Evolutionary conservation across 441 rosid genomes (phyloP).

Genomic region (Euphorbia celastroides): DNA sequence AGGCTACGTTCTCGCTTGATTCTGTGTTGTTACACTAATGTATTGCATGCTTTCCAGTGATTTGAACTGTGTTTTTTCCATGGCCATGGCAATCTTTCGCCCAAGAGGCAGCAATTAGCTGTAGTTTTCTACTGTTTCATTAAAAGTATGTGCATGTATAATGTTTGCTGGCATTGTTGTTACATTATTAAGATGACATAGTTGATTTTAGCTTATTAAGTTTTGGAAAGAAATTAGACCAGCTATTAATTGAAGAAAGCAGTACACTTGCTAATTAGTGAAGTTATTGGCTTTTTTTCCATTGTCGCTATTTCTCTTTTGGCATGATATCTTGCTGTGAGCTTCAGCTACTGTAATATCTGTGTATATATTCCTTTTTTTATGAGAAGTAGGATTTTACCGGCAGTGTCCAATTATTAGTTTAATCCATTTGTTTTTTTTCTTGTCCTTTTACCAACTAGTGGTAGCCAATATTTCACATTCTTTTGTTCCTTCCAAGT

Average conservation of each 20-base stretch:
- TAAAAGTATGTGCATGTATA: neutral
- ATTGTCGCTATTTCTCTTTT: too few species aligned
- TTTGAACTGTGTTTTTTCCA: neutral
- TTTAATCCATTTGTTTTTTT: neutral
- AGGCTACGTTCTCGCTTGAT: neutral
- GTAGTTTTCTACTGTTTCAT: neutral
- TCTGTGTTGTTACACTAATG: neutral
- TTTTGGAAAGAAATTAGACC: neutral
- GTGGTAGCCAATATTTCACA: neutral
- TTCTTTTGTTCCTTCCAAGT: neutral
- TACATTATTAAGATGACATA: neutral
- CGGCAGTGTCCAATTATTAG: neutral
- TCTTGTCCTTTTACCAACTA: neutral
- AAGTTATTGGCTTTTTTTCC: too few species aligned
- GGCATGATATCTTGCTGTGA: too few species aligned
- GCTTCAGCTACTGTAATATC: too few species aligned
- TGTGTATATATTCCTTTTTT: too few species aligned
- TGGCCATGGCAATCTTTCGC: neutral
- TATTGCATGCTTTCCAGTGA: neutral
- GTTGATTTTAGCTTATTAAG: neutral
- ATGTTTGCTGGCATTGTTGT: neutral
- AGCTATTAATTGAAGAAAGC: neutral
- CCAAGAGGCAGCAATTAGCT: neutral
- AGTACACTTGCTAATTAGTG: neutral
- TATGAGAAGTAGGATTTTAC: neutral